These are phyloP conservation scores for rapeseed (Brassica napus) DNA, from an alignment of 345 rosid genomes.

Conservation along the genomic window Da-Ae NC_063449.1:20983501-20984000, in stretches of 20 bases:
- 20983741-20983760: slow-evolving; percentile 90
- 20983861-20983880: not conserved
- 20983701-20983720: slow-evolving; percentile 64
- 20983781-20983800: not conserved
- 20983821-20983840: not conserved
- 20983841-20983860: not conserved
- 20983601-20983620: slow-evolving; percentile 79
- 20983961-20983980: slow-evolving; percentile 89
- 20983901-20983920: not conserved
- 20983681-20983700: slow-evolving; percentile 87
- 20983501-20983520: slow-evolving; percentile 48
- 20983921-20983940: slow-evolving; percentile 61
- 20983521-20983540: slow-evolving; percentile 46
- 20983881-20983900: not conserved
- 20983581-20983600: slow-evolving; percentile 74
- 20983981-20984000: slow-evolving; percentile 93
- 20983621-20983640: slow-evolving; percentile 77
- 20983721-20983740: slow-evolving; percentile 85
- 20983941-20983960: slow-evolving; percentile 89
- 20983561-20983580: slow-evolving; percentile 58
- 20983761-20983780: slow-evolving; percentile 94
- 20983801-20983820: not conserved
- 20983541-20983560: slow-evolving; percentile 25
- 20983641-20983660: slow-evolving; percentile 72
- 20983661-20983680: slow-evolving; percentile 74